Percentiles rank a stretch among this genome's conserved stretches.
Conservation (phyloP, 225 moss, liverwort and hornwort species). For the Bryum argenteum region DNA sequence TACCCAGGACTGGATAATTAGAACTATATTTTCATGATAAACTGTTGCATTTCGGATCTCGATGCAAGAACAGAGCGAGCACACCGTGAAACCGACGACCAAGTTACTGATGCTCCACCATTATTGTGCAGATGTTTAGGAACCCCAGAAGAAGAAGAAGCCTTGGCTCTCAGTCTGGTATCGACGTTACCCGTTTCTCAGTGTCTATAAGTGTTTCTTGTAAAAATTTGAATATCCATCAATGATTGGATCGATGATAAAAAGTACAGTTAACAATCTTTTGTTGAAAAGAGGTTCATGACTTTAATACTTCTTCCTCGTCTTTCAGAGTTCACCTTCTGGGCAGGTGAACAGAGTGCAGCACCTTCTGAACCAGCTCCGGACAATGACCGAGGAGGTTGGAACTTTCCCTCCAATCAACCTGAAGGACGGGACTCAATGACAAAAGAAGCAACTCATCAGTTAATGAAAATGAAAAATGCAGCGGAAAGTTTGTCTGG, state of each 20-base stretch:
- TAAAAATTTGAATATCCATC: no score
- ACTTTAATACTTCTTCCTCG: neutral
- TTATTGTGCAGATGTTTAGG: constrained; percentile 62
- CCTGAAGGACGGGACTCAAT: constrained; percentile 6
- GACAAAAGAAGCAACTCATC: neutral
- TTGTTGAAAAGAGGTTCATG: neutral
- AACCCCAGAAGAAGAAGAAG: constrained; percentile 30
- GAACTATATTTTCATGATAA: neutral
- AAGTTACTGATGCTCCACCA: neutral
- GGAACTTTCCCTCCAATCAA: constrained; percentile 25
- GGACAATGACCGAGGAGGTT: constrained; percentile 22
- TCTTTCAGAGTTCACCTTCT: constrained; percentile 38
- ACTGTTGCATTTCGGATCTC: neutral
- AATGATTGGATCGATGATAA: neutral
- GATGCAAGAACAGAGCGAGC: neutral
- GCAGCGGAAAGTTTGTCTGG: constrained; percentile 6
- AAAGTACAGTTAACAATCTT: neutral
- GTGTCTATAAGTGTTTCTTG: no score
- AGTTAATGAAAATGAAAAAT: neutral
- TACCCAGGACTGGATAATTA: no score
- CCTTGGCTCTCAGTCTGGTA: constrained; percentile 30
- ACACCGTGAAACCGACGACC: neutral
- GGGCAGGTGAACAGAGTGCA: constrained; percentile 25
- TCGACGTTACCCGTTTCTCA: neutral
- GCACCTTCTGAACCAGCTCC: constrained; percentile 26